A percentile compares a stretch with the other conserved stretches of the same genome.
Conservation (phyloP, 1,284 basidiomycete genomes). For the Caloboletus inedulis region DNA sequence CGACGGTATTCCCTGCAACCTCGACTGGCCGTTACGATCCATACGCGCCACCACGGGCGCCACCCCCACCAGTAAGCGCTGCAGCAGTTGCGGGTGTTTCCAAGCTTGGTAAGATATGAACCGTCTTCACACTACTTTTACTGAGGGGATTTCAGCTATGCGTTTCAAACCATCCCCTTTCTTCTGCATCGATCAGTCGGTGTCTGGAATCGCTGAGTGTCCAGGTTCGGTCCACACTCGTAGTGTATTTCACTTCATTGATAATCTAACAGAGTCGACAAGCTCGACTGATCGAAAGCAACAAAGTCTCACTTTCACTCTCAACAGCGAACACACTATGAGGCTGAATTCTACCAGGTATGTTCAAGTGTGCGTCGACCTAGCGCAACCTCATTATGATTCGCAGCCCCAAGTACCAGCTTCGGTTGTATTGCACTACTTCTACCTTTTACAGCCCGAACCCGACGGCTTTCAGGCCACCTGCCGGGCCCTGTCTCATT, state of each 20-base stretch:
- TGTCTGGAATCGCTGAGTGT: conserved; percentile 66
- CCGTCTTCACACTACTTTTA: not conserved
- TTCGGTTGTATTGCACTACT: conserved; percentile 91
- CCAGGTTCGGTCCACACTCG: conserved; percentile 49
- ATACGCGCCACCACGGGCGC: conserved; percentile 55
- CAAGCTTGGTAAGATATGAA: conserved; percentile 27
- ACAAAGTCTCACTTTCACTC: conserved; percentile 56
- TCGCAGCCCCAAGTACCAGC: conserved; percentile 65
- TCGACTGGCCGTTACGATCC: conserved; percentile 54
- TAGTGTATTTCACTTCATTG: conserved; percentile 11
- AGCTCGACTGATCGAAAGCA: conserved; percentile 72
- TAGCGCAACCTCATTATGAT: conserved; percentile 12
- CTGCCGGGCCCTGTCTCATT: conserved; percentile 60
- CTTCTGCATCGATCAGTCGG: conserved; percentile 61
- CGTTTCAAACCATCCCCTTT: conserved; percentile 81
- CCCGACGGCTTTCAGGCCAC: conserved; percentile 50
- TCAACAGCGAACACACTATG: conserved; percentile 58
- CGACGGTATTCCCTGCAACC: conserved; percentile 21
- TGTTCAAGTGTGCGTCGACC: conserved; percentile 5
- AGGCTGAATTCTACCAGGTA: conserved; percentile 60
- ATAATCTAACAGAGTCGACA: conserved; percentile 60
- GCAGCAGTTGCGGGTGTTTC: conserved; percentile 31
- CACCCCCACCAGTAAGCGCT: conserved; percentile 37
- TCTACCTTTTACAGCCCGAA: conserved; percentile 71
- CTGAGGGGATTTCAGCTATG: conserved; percentile 46